Conservation (phyloP, 2,329 filamentous ascomycete species). For the Cytospora mali region DNA sequence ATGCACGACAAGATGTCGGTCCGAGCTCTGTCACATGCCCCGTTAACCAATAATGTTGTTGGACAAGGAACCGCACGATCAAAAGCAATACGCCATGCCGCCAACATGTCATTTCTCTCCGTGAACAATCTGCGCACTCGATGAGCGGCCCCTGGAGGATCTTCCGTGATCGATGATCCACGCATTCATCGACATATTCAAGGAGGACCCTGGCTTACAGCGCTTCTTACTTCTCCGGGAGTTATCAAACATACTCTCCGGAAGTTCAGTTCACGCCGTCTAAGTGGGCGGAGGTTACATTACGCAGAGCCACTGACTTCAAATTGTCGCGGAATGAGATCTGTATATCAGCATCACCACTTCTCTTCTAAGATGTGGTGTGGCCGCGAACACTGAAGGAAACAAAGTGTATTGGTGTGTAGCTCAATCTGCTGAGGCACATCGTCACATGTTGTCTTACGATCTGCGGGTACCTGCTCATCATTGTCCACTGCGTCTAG, state of each 20-base stretch:
- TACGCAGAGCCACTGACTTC: conserved; percentile 2
- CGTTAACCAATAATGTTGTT: background rate
- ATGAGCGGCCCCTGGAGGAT: background rate
- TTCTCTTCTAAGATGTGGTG: background rate
- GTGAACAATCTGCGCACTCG: background rate
- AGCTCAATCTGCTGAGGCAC: conserved; percentile 17
- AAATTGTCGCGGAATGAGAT: conserved; percentile 17
- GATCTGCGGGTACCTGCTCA: conserved; percentile 19
- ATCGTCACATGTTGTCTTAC: conserved; percentile 20
- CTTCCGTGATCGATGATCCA: background rate
- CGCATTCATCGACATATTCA: background rate
- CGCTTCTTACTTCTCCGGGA: background rate
- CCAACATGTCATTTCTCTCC: background rate
- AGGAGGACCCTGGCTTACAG: background rate
- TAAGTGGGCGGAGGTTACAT: conserved; percentile 9
- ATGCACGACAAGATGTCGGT: background rate
- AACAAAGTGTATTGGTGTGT: conserved; percentile 4
- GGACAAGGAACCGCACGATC: conserved; percentile 9
- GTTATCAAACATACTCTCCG: background rate
- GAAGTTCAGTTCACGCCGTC: conserved; percentile 1
- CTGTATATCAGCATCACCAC: background rate
- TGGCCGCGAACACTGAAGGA: conserved; percentile 1
- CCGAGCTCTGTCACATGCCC: conserved; percentile 10
- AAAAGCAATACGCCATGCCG: conserved; percentile 1
- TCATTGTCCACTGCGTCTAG: background rate